Percentiles rank a stretch among this genome's conserved stretches.
Conservation (phyloP, 1,284 basidiomycete genomes). For the Malassezia obtusa region DNA sequence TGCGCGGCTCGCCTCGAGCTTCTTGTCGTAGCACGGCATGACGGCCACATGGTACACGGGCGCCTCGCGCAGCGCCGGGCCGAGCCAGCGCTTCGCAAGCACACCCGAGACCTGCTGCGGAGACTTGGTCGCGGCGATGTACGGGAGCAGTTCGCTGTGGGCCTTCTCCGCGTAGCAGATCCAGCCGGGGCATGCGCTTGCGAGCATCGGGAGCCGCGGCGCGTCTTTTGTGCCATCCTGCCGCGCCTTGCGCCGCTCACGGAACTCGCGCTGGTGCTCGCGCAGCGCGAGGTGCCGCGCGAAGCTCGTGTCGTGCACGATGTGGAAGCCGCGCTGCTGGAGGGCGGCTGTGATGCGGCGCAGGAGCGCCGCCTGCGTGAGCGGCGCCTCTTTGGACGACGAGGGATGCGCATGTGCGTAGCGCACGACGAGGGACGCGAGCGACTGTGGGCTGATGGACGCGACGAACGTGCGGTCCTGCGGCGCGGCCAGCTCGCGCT, state of each 20-base stretch:
- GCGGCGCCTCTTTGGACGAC: constrained; percentile 47
- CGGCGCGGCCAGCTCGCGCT: constrained; percentile 49
- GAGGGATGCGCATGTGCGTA: constrained; percentile 2
- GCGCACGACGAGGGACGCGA: constrained; percentile 61
- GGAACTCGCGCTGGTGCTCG: constrained; percentile 74
- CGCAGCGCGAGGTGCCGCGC: constrained; percentile 74
- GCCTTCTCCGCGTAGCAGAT: constrained; percentile 98
- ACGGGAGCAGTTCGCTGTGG: constrained; percentile 77
- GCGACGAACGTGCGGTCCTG: constrained; percentile 25
- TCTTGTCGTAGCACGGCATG: constrained; percentile 99
- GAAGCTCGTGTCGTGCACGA: constrained; percentile 88
- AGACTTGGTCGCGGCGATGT: constrained; percentile 77
- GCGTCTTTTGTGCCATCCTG: constrained; percentile 7
- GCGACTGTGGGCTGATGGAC: constrained; percentile 65
- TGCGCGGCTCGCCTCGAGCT: constrained; percentile 80
- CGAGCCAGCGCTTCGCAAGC: constrained; percentile 77
- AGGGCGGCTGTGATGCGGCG: constrained; percentile 52
- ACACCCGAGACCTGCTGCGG: constrained; percentile 90
- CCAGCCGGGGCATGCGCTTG: constrained; percentile 96
- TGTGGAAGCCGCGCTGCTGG: constrained; percentile 57
- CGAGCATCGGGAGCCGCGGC: constrained; percentile 68
- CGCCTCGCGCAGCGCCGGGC: constrained; percentile 14
- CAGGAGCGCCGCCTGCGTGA: constrained; percentile 34
- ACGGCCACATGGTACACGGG: constrained; percentile 79
- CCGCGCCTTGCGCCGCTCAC: constrained; percentile 21